Conservation (phyloP, 768 basidiomycete genomes). For the Lactarius pseudohatsudake region DNA sequence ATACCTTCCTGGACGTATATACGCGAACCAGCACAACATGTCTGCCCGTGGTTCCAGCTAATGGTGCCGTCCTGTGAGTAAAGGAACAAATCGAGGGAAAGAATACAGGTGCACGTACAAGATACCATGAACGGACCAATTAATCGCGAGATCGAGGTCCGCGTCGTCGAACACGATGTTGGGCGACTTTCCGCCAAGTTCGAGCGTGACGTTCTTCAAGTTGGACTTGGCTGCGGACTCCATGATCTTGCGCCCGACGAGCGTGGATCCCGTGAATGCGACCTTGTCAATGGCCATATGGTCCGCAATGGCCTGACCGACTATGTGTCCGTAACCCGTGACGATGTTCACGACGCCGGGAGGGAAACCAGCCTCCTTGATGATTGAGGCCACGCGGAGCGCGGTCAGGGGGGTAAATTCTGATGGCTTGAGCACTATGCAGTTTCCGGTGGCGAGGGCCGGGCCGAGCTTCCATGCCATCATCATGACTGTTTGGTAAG, state of each 20-base stretch:
- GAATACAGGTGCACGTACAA: slow-evolving; percentile 41
- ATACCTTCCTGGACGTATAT: slow-evolving; percentile 78
- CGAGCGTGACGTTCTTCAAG: slow-evolving; percentile 68
- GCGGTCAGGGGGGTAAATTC: slow-evolving; percentile 62
- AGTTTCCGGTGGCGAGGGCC: slow-evolving; percentile 62
- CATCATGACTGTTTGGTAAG: slow-evolving; percentile 45
- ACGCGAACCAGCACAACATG: slow-evolving; percentile 78
- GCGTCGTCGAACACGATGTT: slow-evolving; percentile 63
- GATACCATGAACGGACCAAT: slow-evolving; percentile 59
- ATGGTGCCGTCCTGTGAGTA: neutral
- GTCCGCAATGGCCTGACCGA: slow-evolving; percentile 55
- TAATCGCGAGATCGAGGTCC: slow-evolving; percentile 56
- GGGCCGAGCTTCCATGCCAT: slow-evolving; percentile 62
- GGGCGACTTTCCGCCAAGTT: slow-evolving; percentile 72
- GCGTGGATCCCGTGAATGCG: slow-evolving; percentile 71
- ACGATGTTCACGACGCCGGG: slow-evolving; percentile 63
- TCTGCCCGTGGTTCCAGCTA: slow-evolving; percentile 75
- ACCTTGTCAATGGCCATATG: slow-evolving; percentile 65
- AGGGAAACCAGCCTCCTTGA: slow-evolving; percentile 60
- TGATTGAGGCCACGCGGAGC: slow-evolving; percentile 44
- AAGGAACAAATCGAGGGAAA: neutral
- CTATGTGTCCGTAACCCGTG: slow-evolving; percentile 53
- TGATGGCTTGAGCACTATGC: slow-evolving; percentile 64
- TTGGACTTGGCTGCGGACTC: slow-evolving; percentile 60
- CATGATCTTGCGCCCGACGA: slow-evolving; percentile 63